A percentile compares a stretch with the other conserved stretches of the same genome.
Evolutionary conservation across 1,284 basidiomycete species (phyloP).

Genomic region (Ganoderma sinense): DNA sequence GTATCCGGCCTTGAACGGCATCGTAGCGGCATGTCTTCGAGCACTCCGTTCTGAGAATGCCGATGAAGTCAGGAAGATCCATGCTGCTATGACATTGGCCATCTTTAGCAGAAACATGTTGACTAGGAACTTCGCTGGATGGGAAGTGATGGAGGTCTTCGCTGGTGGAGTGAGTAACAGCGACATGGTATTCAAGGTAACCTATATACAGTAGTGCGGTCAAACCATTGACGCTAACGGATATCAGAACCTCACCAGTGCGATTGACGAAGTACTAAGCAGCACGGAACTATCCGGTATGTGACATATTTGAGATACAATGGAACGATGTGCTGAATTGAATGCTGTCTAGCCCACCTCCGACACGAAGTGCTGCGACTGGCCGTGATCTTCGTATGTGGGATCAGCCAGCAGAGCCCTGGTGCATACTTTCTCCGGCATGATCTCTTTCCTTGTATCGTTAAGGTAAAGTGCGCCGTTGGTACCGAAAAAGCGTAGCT

Average conservation of each 20-base stretch:
- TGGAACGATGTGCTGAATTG: neutral
- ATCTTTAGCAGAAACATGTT: constrained; percentile 55
- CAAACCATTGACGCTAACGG: neutral
- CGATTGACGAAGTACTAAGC: constrained; percentile 52
- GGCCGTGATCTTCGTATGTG: constrained; percentile 61
- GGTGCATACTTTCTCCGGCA: constrained; percentile 71
- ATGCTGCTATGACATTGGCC: constrained; percentile 58
- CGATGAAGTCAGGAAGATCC: constrained; percentile 47
- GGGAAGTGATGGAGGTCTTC: constrained; percentile 74
- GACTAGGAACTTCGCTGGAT: constrained; percentile 64
- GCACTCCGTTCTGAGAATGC: constrained; percentile 44
- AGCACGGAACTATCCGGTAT: constrained; percentile 54
- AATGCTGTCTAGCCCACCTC: constrained; percentile 46
- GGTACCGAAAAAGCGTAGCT: constrained; percentile 29
- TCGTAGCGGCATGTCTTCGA: constrained; percentile 55
- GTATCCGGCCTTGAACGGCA: constrained; percentile 59
- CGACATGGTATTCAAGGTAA: constrained; percentile 64
- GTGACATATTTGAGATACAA: constrained; percentile 11
- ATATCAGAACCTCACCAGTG: constrained; percentile 53
- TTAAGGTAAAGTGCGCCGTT: constrained; percentile 42
- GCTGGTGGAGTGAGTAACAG: constrained; percentile 64
- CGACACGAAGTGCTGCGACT: constrained; percentile 64
- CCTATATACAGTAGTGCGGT: neutral
- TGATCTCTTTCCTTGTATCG: constrained; percentile 64
- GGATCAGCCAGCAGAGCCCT: constrained; percentile 67